Percentiles rank a stretch among this genome's conserved stretches.
Conservation (phyloP, 2,329 filamentous ascomycete species). For the Ophiocordyceps sinensis region DNA sequence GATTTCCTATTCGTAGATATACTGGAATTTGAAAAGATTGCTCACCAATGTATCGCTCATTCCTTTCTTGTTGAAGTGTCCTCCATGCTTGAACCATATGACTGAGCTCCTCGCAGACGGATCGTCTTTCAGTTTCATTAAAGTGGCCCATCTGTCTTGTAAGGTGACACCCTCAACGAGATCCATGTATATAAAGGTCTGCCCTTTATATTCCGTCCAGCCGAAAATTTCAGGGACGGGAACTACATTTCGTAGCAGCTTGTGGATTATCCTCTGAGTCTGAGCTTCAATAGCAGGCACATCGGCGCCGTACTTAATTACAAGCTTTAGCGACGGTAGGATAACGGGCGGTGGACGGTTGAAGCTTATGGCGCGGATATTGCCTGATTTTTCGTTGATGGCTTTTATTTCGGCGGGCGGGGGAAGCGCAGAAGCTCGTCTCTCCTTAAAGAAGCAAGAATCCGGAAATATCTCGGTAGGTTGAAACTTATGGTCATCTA, state of each 20-base stretch:
- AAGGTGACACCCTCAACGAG: constrained; percentile 9
- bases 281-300: constrained; percentile 14
- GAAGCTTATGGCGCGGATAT: constrained; percentile 6
- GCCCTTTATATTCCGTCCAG: constrained; percentile 6
- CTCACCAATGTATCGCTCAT: no score
- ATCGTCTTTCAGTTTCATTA: constrained; percentile 8
- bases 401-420: constrained; percentile 14
- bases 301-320: constrained; percentile 20
- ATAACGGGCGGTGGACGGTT: constrained; percentile 15
- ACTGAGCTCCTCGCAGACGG: constrained; percentile 16
- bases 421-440: constrained; percentile 11
- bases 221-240: constrained; percentile 20
- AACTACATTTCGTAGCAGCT: constrained; percentile 10
- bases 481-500: not conserved
- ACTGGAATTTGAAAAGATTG: no score
- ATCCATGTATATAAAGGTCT: constrained; percentile 14
- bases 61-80: constrained; percentile 1
- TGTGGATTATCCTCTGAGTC: constrained; percentile 13
- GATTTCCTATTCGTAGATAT: no score
- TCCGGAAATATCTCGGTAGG: not conserved
- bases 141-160: constrained; percentile 5
- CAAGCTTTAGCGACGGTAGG: constrained; percentile 15
- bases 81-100: constrained; percentile 8
- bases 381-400: constrained; percentile 10
- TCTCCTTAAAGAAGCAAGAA: constrained; percentile 10